Evolutionary conservation across 352 stramenopile species (phyloP).

Genomic region (Globisporangium paddicum): DNA sequence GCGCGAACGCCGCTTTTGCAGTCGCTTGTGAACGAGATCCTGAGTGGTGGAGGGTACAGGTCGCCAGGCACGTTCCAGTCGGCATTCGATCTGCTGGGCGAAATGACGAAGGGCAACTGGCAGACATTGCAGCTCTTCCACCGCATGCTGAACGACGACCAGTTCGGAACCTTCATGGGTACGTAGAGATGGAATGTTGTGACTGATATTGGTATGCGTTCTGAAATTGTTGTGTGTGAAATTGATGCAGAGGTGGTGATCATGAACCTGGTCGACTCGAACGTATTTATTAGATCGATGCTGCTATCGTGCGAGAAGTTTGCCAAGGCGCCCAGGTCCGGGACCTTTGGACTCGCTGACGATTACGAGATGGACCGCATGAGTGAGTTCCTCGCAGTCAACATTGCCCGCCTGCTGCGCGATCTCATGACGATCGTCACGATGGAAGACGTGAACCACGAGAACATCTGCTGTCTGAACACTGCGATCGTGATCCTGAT

Average conservation of each 20-base stretch:
- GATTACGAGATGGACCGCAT: slow-evolving; percentile 74
- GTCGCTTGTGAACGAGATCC: slow-evolving; percentile 86
- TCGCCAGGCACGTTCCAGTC: slow-evolving; percentile 93
- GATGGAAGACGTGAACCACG: slow-evolving; percentile 94
- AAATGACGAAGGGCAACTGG: slow-evolving; percentile 94
- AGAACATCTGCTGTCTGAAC: slow-evolving; percentile 98
- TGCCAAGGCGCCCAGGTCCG: slow-evolving; percentile 26
- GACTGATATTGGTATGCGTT: not conserved
- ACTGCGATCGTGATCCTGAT: slow-evolving; percentile 95
- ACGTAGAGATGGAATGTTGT: slow-evolving; percentile 14
- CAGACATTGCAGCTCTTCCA: slow-evolving; percentile 90
- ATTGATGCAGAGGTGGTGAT: slow-evolving; percentile 79
- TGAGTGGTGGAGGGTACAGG: slow-evolving; percentile 74
- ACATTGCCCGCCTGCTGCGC: slow-evolving; percentile 88
- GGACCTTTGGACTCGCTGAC: slow-evolving; percentile 37
- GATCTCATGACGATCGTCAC: slow-evolving; percentile 95
- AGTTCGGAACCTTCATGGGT: slow-evolving; percentile 90
- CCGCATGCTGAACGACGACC: slow-evolving; percentile 73
- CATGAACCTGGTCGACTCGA: slow-evolving; percentile 94
- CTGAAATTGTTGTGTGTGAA: slow-evolving; percentile 9
- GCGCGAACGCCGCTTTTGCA: slow-evolving; percentile 84
- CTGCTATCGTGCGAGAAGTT: slow-evolving; percentile 79
- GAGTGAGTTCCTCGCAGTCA: slow-evolving; percentile 85
- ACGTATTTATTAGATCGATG: slow-evolving; percentile 95
- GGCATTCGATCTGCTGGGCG: slow-evolving; percentile 94